Base-by-base conservation (phyloP, 495 filamentous ascomycete genomes). In the Penicillium argentinense region DNA sequence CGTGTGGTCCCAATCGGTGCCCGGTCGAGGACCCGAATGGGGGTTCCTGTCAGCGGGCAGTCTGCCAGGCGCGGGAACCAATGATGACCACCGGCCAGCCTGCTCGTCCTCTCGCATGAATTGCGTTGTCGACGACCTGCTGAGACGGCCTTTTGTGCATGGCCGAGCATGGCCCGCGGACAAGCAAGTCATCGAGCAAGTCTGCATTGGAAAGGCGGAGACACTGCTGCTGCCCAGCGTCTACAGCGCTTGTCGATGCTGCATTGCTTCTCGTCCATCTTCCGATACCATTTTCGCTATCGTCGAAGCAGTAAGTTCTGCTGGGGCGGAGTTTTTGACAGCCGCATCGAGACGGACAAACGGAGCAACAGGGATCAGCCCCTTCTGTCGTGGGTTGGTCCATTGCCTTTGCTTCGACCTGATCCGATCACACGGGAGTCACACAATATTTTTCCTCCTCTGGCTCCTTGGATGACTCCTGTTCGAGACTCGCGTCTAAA, bases 161-260 rank as follows among this genome's bases (percentile, higher is more conserved):
- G 33, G 17, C 7, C 21, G n/a, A n/a, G 37, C 23, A 34, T 42
- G 43, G 42, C 40, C 24, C 42, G 28, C 24, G 32, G 25, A 29
- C 36, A 51, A 57, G 59, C 56, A 62, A 56, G 59, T 59, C 52
- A 59, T 62, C 40, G 48, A 39, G 29, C 45, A 41, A 49, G 17
- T 39, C 42, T 49, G 56, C 52, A 56, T 54, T 34, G 42, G 47
- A 28, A 25, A 53, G 46, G 49, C 56, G 48, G 59, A 24, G 33
- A 38, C 27, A 18, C 4, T 27, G 30, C 42, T 30, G 36, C 22
- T 39, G 22, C 11, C 44, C 49, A 57, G 68, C 66, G 66, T 68
- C 58, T 72, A 68, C 51, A 62, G 66, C 68, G 66, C 64, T 68
- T 72, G 64, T 56, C 36, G 14, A 29, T 60, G 53, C 49, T 57